phyloP scores from a whole-genome alignment of 2,329 filamentous ascomycete genomes.

The Cladosporium phlei region DNA sequence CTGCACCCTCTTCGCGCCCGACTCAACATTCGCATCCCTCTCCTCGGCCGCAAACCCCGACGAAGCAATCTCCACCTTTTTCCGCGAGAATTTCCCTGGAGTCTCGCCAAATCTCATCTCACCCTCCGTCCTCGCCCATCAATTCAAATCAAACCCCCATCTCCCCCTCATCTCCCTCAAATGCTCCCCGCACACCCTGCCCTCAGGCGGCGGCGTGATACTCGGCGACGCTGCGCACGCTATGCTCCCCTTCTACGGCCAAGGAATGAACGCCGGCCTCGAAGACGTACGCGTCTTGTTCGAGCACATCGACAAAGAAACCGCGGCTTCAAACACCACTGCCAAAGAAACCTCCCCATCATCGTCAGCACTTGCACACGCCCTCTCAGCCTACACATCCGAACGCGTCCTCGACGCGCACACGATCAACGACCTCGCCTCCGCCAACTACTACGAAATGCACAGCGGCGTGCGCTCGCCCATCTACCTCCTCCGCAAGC shows the following conservation, averaged over 20 bases:
- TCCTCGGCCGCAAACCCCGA: slow-evolving; percentile 48
- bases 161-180: slow-evolving; percentile 91
- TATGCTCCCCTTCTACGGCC: slow-evolving; percentile 97
- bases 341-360: slow-evolving; percentile 35
- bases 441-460: slow-evolving; percentile 94
- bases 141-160: slow-evolving; percentile 79
- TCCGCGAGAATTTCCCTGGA: slow-evolving; percentile 79
- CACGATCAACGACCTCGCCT: slow-evolving; percentile 86
- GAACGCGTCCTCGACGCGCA: slow-evolving; percentile 73
- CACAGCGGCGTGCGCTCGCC: slow-evolving; percentile 74
- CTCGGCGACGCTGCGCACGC: slow-evolving; percentile 93
- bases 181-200: slow-evolving; percentile 81
- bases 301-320: slow-evolving; percentile 68
- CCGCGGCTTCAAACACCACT: too few species aligned
- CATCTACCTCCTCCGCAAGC: slow-evolving; percentile 75
- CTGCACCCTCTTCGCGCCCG: slow-evolving; percentile 85
- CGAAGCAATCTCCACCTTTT: slow-evolving; percentile 62
- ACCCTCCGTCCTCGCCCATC: slow-evolving; percentile 61
- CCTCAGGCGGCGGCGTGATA: slow-evolving; percentile 66
- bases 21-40: slow-evolving; percentile 62
- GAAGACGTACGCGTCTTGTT: slow-evolving; percentile 92
- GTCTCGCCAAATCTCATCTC: slow-evolving; percentile 65
- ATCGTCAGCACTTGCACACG: slow-evolving; percentile 26
- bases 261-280: slow-evolving; percentile 94
- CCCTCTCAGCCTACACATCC: slow-evolving; percentile 70